Base-by-base conservation (phyloP, 2,329 filamentous ascomycete species). In the Pyrenophora seminiperda region DNA sequence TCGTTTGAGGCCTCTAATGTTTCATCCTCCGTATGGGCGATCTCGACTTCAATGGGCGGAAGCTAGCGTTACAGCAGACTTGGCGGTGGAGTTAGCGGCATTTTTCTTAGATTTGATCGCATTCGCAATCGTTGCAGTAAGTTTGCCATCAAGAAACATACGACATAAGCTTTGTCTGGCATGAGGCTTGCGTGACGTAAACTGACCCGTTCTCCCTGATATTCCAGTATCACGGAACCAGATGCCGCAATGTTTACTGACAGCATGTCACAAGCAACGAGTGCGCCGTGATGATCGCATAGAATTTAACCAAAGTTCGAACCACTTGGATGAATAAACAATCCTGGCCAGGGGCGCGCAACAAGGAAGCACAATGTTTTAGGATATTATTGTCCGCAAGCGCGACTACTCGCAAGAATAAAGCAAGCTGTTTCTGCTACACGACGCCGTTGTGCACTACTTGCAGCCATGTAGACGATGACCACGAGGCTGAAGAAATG, bases 71-170 rank as follows among this genome's bases (percentile, higher is more conserved):
- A 22, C 17, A 33, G n/a, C 15, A 11, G 14, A 22, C 34, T 50
- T 50, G 41, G 33, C 40, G 27, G 48, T 54, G 52, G 52, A 48
- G 33, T 15, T 39, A 11, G n/a, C 30, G 13, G 34, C 48, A 36
- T 34, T 24, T 14, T 14, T 11, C 11, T 39, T 36, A 37, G 42
- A 47, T 17, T 53, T 11, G 50, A 45, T 50, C 32, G 31, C 31
- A 30, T 7, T 17, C 38, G 33, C 18, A 15, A 4, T n/a, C 30
- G 13, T 48, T 18, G 19, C 43, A 14, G 22, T 41, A 27, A 15
- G 13, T 30, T 34, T 47, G 38, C 31, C 30, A 10, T 19, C 24
- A 32, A 32, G 19, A 29, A 19, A n/a, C n/a, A 31, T 38, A 20
- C 38, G 48, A 48, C 13, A 39, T 24, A 24, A 18, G 27, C 29